A percentile compares a stretch with the other conserved stretches of the same genome.
phyloP scores from a whole-genome alignment of 2,329 filamentous ascomycete species.

The Chaetomium sp. region DNA sequence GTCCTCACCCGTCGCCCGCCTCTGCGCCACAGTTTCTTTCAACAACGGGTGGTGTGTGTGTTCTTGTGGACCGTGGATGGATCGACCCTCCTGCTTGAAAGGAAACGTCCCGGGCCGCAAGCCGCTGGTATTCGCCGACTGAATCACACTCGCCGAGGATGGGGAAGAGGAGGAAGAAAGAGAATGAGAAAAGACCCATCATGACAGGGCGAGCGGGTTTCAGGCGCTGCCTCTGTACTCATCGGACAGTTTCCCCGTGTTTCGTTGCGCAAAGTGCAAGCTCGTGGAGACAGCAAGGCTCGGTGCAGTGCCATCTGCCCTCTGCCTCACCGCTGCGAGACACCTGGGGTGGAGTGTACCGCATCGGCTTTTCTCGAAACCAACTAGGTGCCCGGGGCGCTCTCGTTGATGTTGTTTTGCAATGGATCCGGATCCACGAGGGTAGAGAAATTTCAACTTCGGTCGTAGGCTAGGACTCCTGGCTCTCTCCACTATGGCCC shows the following conservation, averaged over 20 bases:
- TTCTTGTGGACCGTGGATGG: not conserved
- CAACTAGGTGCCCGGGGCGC: conserved; percentile 1
- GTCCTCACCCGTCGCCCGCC: conserved; percentile 20
- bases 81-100: no score
- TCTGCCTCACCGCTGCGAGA: conserved; percentile 30
- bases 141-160: no score
- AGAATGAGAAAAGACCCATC: conserved; percentile 11
- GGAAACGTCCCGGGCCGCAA: no score
- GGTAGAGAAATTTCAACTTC: conserved; percentile 22
- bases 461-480: not conserved
- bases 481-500: not conserved
- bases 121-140: no score
- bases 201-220: conserved; percentile 3
- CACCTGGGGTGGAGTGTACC: conserved; percentile 23
- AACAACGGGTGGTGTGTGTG: conserved; percentile 17
- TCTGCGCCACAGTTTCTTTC: conserved; percentile 24
- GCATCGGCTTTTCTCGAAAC: conserved; percentile 35
- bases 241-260: conserved; percentile 31
- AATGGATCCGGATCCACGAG: conserved; percentile 28
- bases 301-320: conserved; percentile 35
- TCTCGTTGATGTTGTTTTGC: no score
- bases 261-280: conserved; percentile 35
- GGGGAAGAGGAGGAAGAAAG: no score
- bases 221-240: conserved; percentile 27
- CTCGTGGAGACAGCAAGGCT: conserved; percentile 33